These are phyloP conservation scores for Volvox carteri DNA, from an alignment of 163 green algal species.

Conservation along the genomic window DNA sequence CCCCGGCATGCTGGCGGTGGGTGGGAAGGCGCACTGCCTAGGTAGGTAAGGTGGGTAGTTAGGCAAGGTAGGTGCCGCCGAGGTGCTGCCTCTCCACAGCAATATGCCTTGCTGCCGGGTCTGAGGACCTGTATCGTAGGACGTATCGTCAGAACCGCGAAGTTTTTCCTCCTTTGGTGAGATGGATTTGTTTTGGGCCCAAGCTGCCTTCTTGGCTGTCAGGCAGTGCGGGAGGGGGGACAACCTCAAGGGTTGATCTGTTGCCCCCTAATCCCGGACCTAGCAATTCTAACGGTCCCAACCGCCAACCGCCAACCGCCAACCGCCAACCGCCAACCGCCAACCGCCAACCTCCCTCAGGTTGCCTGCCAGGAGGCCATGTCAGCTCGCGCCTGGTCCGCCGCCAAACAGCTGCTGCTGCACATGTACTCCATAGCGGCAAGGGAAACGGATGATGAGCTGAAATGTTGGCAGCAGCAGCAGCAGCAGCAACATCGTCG, in stretches of 20 bases:
- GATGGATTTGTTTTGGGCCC: too few species aligned
- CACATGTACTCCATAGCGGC: not conserved
- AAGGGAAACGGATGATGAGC: not conserved
- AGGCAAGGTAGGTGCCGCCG: too few species aligned
- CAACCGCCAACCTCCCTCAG: not conserved
- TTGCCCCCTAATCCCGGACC: too few species aligned
- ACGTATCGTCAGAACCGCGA: too few species aligned
- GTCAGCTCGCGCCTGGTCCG: slow-evolving; percentile 26
- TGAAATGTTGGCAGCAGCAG: not conserved
- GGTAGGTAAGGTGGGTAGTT: too few species aligned
- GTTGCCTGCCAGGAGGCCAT: slow-evolving; percentile 39
- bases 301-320: not conserved
- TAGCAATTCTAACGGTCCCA: not conserved
- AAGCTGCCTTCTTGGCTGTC: too few species aligned
- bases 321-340: slow-evolving; percentile 2
- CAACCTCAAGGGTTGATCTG: too few species aligned
- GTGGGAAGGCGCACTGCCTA: not conserved
- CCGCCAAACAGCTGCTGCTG: slow-evolving; percentile 35
- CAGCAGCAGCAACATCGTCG: not conserved
- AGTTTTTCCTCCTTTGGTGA: too few species aligned
- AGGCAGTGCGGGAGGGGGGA: not conserved
- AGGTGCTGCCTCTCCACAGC: too few species aligned
- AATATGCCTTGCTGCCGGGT: too few species aligned
- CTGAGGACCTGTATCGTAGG: too few species aligned
- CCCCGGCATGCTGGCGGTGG: slow-evolving; percentile 40